Base-by-base conservation (phyloP, 2,329 filamentous ascomycete genomes). In the Clonostachys solani region DNA sequence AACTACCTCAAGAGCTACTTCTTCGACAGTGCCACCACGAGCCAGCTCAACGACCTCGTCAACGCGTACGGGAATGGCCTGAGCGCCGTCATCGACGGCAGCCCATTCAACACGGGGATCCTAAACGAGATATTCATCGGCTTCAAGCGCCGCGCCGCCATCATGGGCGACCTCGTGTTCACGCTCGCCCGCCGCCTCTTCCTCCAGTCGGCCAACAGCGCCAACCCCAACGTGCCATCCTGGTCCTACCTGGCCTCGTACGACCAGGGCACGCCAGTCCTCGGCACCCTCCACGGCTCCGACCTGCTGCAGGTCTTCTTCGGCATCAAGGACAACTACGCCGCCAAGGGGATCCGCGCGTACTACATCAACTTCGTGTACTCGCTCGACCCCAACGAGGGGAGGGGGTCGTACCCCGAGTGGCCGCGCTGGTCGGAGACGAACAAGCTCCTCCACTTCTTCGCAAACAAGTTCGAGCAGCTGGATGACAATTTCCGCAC, bases 161-260 rank as follows among this genome's bases (percentile, higher is more conserved):
- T 86, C 6, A 62, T 85, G 1, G 83, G 83, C n/a, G 83, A 87
- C 54, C 52, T 83, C 0, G 74, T 74, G 1, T 87, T 87, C 63
- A 62, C 56, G 3, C 56, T 64, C 5, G 69, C 43, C 46, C 62
- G 36, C 7, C 53, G 48, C 3, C 50, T 69, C 2, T 78, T 83
- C 54, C 69, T 86, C 19, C 59, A 69, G 19, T 53, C 60, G 3
- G 60, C 74, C 1, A 56, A 57, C 0, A 47, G 61, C 1, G 60
- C 69, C 5, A 67, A 71, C 35, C 72, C 73, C 0, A 57, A 65
- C 15, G 72, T 82, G 0, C 73, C 75, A 0, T 64, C 64, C 5
- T 87, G 81, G 80, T 80, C 76, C 1, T 87, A 85, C 59, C 69
- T 86, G 5, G 64, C 76, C 0, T 77, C 74, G 0, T 85, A 84